Percentiles rank a stretch among this genome's conserved stretches.
Conservation (phyloP, 2,329 filamentous ascomycete species). For the Beauveria sp. region DNA sequence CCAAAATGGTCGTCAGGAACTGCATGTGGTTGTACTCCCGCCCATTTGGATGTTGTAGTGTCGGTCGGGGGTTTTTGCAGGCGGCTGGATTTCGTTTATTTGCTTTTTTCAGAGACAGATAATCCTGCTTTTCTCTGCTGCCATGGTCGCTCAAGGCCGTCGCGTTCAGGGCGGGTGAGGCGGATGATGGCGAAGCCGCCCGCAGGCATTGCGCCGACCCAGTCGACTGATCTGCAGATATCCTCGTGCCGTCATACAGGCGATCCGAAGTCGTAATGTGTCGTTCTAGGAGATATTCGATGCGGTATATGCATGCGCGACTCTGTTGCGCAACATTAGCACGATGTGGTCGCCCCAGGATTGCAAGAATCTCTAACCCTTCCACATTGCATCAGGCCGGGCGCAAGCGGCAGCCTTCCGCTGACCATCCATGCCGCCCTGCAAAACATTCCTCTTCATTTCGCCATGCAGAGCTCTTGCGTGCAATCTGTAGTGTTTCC, state of each 20-base stretch:
- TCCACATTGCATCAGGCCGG: neutral
- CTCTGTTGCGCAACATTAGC: neutral
- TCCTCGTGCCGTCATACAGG: neutral
- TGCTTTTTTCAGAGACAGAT: neutral
- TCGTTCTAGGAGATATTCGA: neutral
- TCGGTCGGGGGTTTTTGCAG: neutral
- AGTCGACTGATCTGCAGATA: neutral
- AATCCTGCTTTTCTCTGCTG: neutral
- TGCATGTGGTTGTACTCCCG: neutral
- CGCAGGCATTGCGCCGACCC: neutral
- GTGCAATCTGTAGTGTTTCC: neutral
- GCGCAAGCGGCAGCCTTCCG: constrained; percentile 19
- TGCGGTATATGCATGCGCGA: neutral
- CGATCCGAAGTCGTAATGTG: neutral
- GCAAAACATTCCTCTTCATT: constrained; percentile 31
- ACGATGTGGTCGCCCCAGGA: neutral
- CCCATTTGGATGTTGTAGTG: neutral
- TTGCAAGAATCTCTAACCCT: neutral
- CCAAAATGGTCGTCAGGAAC: neutral
- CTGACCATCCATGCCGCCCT: constrained; percentile 25
- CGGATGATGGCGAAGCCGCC: neutral
- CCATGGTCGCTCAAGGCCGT: neutral
- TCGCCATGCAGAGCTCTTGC: constrained; percentile 7
- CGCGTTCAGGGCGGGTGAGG: neutral
- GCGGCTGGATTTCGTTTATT: neutral